A percentile compares a stretch with the other conserved stretches of the same genome.
Evolutionary conservation across 441 rosid species (phyloP).

Genomic region (Populus trichocarpa): DNA sequence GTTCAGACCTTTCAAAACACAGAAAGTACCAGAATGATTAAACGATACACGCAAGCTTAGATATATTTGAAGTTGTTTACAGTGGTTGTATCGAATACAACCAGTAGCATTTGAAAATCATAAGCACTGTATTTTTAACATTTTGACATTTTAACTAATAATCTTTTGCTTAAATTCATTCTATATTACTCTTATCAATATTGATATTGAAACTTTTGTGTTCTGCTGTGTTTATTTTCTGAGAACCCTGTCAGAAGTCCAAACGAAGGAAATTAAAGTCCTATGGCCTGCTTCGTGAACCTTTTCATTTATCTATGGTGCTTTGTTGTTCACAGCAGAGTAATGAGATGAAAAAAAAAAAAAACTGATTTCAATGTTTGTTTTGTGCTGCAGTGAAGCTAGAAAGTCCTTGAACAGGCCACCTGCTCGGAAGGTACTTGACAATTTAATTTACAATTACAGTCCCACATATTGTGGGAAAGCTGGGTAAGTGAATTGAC

Average conservation of each 20-base stretch:
- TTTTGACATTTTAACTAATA: neutral
- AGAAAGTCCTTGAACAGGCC: slow-evolving; percentile 77
- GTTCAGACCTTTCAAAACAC: neutral
- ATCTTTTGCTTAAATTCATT: neutral
- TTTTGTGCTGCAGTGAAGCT: slow-evolving; percentile 60
- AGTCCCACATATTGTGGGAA: slow-evolving; percentile 75
- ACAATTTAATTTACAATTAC: slow-evolving; percentile 71
- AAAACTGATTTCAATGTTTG: neutral
- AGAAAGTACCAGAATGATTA: neutral
- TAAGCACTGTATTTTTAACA: neutral
- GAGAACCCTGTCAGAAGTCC: neutral
- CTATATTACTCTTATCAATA: neutral
- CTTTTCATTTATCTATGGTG: neutral
- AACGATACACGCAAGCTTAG: neutral
- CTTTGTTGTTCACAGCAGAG: neutral
- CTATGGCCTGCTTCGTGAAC: neutral
- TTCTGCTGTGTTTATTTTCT: neutral
- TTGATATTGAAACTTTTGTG: neutral
- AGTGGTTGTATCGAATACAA: too few relatives aligned
- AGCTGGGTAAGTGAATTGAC: slow-evolving; percentile 53
- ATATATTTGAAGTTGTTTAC: neutral
- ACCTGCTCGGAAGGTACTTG: slow-evolving; percentile 52
- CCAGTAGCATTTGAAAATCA: neutral
- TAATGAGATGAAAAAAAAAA: neutral
- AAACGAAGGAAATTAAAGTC: neutral